phyloP scores from a whole-genome alignment of 2,329 filamentous ascomycete species.

The Alternaria longipes region DNA sequence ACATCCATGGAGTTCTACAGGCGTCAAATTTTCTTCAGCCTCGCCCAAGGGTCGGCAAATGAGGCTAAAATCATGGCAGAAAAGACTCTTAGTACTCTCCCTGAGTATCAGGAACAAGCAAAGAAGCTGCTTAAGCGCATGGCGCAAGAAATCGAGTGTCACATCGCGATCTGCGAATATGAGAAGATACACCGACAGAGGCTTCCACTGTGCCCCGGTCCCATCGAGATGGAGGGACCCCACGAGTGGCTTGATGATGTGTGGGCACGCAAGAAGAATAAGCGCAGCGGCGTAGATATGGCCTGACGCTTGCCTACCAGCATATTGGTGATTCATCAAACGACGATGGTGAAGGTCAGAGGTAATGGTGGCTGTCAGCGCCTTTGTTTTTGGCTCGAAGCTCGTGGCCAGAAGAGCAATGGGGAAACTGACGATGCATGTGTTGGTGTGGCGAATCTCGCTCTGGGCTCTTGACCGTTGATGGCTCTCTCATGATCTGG shows the following conservation, averaged over 20 bases:
- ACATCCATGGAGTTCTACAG: conserved; percentile 32
- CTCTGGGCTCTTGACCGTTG: neutral
- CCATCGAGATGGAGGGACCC: conserved; percentile 28
- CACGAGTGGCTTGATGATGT: conserved; percentile 36
- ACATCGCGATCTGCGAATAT: conserved; percentile 34
- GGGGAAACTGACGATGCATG: neutral
- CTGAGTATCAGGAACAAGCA: conserved; percentile 15
- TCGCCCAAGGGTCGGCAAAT: conserved; percentile 18
- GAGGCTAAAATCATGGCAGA: conserved; percentile 20
- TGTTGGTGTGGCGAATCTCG: conserved; percentile 6
- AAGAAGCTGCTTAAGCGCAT: conserved; percentile 30
- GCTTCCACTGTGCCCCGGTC: conserved; percentile 36
- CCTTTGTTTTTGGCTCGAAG: conserved; percentile 12
- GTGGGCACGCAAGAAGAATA: conserved; percentile 32
- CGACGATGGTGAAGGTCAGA: neutral
- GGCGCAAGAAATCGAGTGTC: conserved; percentile 28
- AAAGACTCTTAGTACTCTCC: conserved; percentile 8
- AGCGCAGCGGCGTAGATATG: conserved; percentile 29
- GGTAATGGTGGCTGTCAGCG: neutral
- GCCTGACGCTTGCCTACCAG: neutral
- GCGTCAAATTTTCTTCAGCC: conserved; percentile 32
- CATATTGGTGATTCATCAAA: conserved; percentile 2
- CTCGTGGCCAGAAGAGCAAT: conserved; percentile 1
- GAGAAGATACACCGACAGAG: conserved; percentile 34
- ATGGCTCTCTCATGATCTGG: conserved; percentile 1